A percentile compares a stretch with the other conserved stretches of the same genome.
Evolutionary conservation across 208 protist genomes (phyloP).

Genomic region (Zelonia costaricensis): DNA sequence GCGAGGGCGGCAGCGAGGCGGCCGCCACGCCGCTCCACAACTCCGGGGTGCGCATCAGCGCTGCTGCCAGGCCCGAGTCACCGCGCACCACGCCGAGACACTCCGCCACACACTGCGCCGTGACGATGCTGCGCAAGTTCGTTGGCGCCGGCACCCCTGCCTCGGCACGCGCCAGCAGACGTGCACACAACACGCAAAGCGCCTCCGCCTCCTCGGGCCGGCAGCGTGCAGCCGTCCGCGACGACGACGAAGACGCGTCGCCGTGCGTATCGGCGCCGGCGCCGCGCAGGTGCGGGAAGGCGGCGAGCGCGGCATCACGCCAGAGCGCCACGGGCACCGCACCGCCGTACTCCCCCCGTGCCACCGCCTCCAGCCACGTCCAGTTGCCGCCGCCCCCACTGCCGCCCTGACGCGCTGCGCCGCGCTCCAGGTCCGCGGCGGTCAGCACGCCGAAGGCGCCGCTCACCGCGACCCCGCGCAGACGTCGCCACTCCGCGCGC

Average conservation of each 20-base stretch:
- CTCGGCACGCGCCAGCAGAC: slow-evolving; percentile 3
- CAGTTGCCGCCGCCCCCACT: background rate
- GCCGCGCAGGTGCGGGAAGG: slow-evolving; percentile 1
- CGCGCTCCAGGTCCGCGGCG: slow-evolving; percentile 15
- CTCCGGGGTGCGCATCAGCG: slow-evolving; percentile 16
- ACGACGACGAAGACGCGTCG: background rate
- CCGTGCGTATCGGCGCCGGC: background rate
- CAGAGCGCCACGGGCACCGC: slow-evolving; percentile 45
- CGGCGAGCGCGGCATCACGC: slow-evolving; percentile 27
- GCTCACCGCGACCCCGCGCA: slow-evolving; percentile 51
- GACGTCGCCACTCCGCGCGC: slow-evolving; percentile 55
- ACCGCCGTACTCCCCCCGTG: slow-evolving; percentile 38
- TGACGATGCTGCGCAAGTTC: slow-evolving; percentile 18
- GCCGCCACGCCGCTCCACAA: slow-evolving; percentile 21
- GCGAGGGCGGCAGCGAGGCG: slow-evolving; percentile 1
- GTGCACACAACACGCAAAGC: slow-evolving; percentile 26
- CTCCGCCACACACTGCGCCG: slow-evolving; percentile 18
- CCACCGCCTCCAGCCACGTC: slow-evolving; percentile 51
- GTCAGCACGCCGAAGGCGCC: slow-evolving; percentile 22
- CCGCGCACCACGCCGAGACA: slow-evolving; percentile 6
- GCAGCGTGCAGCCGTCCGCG: background rate
- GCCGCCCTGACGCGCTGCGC: background rate
- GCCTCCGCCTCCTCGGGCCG: slow-evolving; percentile 10
- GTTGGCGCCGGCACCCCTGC: background rate
- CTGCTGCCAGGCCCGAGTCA: background rate